A percentile compares a stretch with the other conserved stretches of the same genome.
Conservation (phyloP, 2,329 filamentous ascomycete genomes). For the Apiospora kogelbergensis region DNA sequence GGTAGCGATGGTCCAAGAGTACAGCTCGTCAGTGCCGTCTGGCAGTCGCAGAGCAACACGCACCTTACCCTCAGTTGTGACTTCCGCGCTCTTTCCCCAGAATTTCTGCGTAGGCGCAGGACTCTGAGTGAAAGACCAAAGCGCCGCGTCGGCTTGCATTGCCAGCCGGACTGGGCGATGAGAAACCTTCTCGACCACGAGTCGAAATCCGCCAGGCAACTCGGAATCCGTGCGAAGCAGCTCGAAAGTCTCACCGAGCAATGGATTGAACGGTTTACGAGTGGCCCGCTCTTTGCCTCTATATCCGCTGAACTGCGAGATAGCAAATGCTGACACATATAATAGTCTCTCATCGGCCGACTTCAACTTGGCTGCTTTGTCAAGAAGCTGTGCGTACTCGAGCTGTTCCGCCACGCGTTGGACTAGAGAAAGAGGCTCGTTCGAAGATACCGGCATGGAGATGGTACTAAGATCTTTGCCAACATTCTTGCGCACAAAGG, state of each 20-base stretch:
- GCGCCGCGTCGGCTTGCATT: constrained; percentile 83
- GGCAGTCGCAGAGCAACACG: constrained; percentile 68
- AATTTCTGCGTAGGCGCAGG: constrained; percentile 60
- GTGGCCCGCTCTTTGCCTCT: constrained; percentile 88
- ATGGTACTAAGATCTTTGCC: constrained; percentile 97
- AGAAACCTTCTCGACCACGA: constrained; percentile 93
- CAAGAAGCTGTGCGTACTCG: constrained; percentile 85
- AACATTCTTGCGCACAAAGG: constrained; percentile 94
- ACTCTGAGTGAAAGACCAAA: constrained; percentile 86
- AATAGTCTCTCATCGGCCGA: constrained; percentile 70
- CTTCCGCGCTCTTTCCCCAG: constrained; percentile 66
- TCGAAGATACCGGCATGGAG: constrained; percentile 95
- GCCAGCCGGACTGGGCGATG: constrained; percentile 92
- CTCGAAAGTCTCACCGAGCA: constrained; percentile 95
- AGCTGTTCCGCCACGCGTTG: constrained; percentile 88
- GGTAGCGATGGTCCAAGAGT: constrained; percentile 85
- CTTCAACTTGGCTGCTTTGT: constrained; percentile 66
- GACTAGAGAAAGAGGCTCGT: constrained; percentile 85
- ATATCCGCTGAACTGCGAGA: constrained; percentile 79
- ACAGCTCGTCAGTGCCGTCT: constrained; percentile 74
- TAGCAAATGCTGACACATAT: constrained; percentile 85
- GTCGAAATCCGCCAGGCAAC: constrained; percentile 71
- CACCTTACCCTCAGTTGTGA: constrained; percentile 87
- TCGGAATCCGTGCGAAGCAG: constrained; percentile 81
- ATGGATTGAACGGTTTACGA: constrained; percentile 95